A percentile compares a stretch with the other conserved stretches of the same genome.
These are phyloP conservation scores for Globisporangium polare DNA, from an alignment of 352 stramenopile genomes.

Conservation along the genomic window DNA sequence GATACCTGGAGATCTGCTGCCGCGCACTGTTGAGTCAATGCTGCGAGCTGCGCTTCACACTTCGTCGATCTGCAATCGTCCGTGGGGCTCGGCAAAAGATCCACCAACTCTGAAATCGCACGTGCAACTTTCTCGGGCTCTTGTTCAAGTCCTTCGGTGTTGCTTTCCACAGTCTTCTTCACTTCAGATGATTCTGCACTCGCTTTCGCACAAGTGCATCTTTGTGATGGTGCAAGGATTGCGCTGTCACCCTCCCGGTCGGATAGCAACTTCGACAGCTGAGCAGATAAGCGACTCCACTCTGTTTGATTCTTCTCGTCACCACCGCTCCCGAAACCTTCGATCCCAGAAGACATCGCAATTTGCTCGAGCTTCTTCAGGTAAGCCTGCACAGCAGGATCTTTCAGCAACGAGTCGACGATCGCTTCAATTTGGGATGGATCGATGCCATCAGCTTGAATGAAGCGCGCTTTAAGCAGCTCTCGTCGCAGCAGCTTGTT, in stretches of 20 bases:
- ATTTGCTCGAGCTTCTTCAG: slow-evolving; percentile 57
- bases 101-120: slow-evolving; percentile 33
- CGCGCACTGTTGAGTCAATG: slow-evolving; percentile 14
- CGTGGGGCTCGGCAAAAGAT: slow-evolving; percentile 29
- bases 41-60: slow-evolving; percentile 14
- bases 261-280: slow-evolving; percentile 10
- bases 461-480: slow-evolving; percentile 53
- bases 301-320: slow-evolving; percentile 7
- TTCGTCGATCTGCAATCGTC: slow-evolving; percentile 7
- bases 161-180: slow-evolving; percentile 9
- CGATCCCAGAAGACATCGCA: slow-evolving; percentile 14
- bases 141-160: slow-evolving; percentile 22
- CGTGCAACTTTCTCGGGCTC: slow-evolving; percentile 35
- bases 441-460: slow-evolving; percentile 21
- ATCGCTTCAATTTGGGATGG: slow-evolving; percentile 22
- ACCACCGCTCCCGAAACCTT: neutral
- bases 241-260: neutral
- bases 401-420: slow-evolving; percentile 36
- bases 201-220: neutral
- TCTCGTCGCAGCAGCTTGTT: slow-evolving; percentile 67
- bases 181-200: neutral
- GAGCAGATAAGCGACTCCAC: slow-evolving; percentile 4
- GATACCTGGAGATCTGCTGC: slow-evolving; percentile 18
- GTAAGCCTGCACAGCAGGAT: slow-evolving; percentile 48
- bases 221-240: neutral